Base-by-base conservation (phyloP, 2,329 filamentous ascomycete species). In the Penicillium occitanis region DNA sequence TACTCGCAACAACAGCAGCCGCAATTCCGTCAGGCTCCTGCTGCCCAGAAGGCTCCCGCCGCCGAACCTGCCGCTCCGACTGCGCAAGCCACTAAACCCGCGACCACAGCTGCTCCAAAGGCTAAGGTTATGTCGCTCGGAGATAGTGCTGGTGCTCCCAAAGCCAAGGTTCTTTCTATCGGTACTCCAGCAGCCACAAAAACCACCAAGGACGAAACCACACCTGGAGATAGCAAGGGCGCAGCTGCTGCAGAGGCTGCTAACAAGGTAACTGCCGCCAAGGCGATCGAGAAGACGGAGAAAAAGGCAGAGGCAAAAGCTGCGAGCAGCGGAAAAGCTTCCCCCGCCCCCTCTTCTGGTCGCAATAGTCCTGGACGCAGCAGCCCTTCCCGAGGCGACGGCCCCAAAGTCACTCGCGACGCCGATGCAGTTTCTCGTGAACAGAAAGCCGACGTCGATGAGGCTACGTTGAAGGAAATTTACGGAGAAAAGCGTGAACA, bases 211-310 rank as follows among this genome's bases (percentile, higher is more conserved):
- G 70, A 79, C 19, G 75, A 80, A 7, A 80, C 85, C 44, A 86
- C 88, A 75, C 72, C 73, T 48, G 73, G 71, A 59, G 84, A 87
- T 65, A 75, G 80, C 33, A 75, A 77, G 68, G 77, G 78, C 17
- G 35, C 78, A 63, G 77, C 75, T 6, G 91, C 79, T 44, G 79
- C 88, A 2, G 90, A 91, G 70, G 90, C 90, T 33, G 70, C 92
- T 35, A 85, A 93, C 68, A 97, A 97, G 81, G 89, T 91, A n/a
- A 84, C 90, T 1, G 94, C 93, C 4, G 83, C 88, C 61, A 97
- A 97, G 81, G 93, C 94, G 10, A 92, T 97, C 69, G 92, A 96
- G 75, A 97, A 97, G 85, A 90, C 91, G 0, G 91, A 93, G 64
- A 90, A 93, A 76, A 84, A 87, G 63, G 82, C 86, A 8, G 75